These are phyloP conservation scores for Phytophthora nicotianae DNA, from an alignment of 352 stramenopile species.

Conservation along the genomic window DNA sequence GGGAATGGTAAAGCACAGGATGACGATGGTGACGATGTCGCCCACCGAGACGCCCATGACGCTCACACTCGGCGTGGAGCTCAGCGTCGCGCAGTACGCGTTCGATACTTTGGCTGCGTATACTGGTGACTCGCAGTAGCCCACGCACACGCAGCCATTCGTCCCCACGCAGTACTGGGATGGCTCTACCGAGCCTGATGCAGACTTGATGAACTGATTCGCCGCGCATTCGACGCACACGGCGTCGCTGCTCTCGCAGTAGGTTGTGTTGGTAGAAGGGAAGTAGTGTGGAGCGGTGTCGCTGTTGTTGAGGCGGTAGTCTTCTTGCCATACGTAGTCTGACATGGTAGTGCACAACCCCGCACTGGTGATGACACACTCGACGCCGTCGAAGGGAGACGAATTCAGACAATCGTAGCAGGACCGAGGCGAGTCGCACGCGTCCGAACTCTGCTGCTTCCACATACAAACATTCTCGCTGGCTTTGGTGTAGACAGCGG, in stretches of 20 bases:
- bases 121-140: conserved; percentile 34
- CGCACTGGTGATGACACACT: conserved; percentile 35
- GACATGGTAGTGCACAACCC: conserved; percentile 39
- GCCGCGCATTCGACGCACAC: conserved; percentile 18
- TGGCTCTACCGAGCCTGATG: conserved; percentile 14
- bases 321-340: conserved; percentile 35
- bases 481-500: conserved; percentile 19
- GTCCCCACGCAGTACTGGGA: conserved; percentile 42
- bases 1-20: conserved; percentile 32
- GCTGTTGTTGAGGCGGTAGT: conserved; percentile 39
- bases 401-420: conserved; percentile 48
- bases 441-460: conserved; percentile 27
- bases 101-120: conserved; percentile 28
- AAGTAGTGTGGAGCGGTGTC: conserved; percentile 37
- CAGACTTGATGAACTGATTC: conserved; percentile 22
- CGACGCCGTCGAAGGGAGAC: conserved; percentile 18
- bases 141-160: conserved; percentile 42
- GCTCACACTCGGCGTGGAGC: conserved; percentile 13
- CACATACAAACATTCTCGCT: conserved; percentile 48
- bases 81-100: conserved; percentile 27
- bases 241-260: conserved; percentile 42
- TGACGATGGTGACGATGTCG: conserved; percentile 37
- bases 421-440: conserved; percentile 35
- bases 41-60: conserved; percentile 29
- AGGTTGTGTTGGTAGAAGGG: conserved; percentile 41